Evolutionary conservation across 1,284 basidiomycete genomes (phyloP), one percentile per base, ranked within the genome.

Genomic region (Cutaneotrichosporon mucoides): DNA sequence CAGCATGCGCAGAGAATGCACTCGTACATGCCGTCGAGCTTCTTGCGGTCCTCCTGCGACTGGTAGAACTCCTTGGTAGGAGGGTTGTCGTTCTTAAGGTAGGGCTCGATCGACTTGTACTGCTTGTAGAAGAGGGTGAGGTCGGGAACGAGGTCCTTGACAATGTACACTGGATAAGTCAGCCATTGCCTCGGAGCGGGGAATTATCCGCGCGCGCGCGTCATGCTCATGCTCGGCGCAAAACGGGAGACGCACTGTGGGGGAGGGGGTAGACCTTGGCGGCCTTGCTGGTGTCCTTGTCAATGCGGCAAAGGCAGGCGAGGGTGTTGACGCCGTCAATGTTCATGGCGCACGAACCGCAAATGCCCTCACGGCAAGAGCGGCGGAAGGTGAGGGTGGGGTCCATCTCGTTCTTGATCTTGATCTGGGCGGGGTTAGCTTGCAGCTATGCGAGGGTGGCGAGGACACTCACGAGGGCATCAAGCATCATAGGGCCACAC

Each of bases 311-410:
- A 55, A 99, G 83, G 80, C 96, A 99, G 24, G 95, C 95, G 60
- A 99, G 87, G 3, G 95, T 99, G 84, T 98, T 98, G 79, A 91
- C 86, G 63, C 95, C 95, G 78, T 98, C 88, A 75, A 98, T 92
- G 84, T 98, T 98, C 95, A 99, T 97, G 62, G 95, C 94, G 76
- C 95, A 99, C 13, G 90, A 94, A 48, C 95, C 96, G 73, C 96
- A 98, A 72, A 98, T 99, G 63, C 95, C 95, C 82, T 98, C 95
- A 67, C 95, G 83, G 84, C 95, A 99, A 37, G 92, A 96, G 59
- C 94, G 86, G 60, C 94, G 88, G 84, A 98, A 98, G 13, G 94
- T 97, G 48, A 99, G 83, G 2, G 95, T 96, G 6, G 95, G 89
- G 81, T 98, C 95, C 34, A 94, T 76, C 79, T 98, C 94, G 79